Percentiles rank a stretch among this genome's conserved stretches.
Evolutionary conservation across 129 eudicot species (phyloP).

Genomic region (Flaveria ramosissima): DNA sequence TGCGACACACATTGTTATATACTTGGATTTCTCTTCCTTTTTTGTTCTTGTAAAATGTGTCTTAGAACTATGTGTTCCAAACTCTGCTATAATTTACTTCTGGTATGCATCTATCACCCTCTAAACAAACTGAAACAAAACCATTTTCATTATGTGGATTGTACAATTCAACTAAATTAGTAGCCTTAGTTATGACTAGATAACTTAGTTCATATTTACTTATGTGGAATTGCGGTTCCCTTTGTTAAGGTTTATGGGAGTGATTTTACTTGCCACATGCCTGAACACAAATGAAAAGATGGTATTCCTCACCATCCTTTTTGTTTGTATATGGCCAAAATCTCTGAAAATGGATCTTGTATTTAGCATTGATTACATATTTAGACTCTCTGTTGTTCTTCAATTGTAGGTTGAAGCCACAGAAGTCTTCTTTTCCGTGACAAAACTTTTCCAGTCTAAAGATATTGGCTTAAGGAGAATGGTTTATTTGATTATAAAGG

Average conservation of each 20-base stretch:
- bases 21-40: neutral
- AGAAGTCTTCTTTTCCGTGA: constrained; percentile 82
- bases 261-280: neutral
- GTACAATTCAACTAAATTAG: neutral
- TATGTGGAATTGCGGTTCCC: neutral
- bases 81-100: constrained; percentile 13
- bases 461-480: constrained; percentile 84
- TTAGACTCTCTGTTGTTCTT: constrained; percentile 17
- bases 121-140: neutral
- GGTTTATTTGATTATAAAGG: constrained; percentile 87
- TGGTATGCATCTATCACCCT: constrained; percentile 8
- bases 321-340: neutral
- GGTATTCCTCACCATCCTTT: neutral
- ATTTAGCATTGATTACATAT: constrained; percentile 3
- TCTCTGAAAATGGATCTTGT: constrained; percentile 9
- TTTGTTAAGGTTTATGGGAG: neutral
- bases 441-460: constrained; percentile 79
- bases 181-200: neutral
- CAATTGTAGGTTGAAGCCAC: constrained; percentile 78
- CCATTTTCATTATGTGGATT: neutral
- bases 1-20: neutral
- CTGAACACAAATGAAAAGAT: constrained; percentile 6
- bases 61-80: neutral
- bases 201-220: neutral
- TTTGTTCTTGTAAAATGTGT: neutral